Base-by-base conservation (phyloP, 2,329 filamentous ascomycete species). In the Clonostachys sp. region DNA sequence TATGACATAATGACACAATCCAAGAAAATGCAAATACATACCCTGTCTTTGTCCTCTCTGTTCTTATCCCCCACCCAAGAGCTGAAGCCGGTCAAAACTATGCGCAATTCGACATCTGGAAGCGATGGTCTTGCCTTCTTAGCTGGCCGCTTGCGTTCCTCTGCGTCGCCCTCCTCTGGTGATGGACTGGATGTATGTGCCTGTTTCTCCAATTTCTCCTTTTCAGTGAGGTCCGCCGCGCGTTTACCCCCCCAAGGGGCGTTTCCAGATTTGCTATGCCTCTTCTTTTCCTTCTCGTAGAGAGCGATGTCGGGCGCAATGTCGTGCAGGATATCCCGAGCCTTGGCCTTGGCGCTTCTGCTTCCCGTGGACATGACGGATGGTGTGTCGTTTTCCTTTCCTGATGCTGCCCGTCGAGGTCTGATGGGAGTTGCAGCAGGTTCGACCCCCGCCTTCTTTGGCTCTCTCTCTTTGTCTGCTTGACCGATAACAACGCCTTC, bases 251-350 rank as follows among this genome's bases (percentile, higher is more conserved):
- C 82, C 74, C 81, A 86, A 1, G 76, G 72, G 3, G 67, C 70
- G 33, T 66, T 65, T 4, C 62, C 72, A 44, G 72, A 67, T 53
- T 77, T 81, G 51, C 62, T 60, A 7, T 70, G 66, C 17, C 94
- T 83, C 70, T 95, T 96, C 72, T 81, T 90, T 68, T 99, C 94
- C 62, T 94, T 96, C 60, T 97, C 87, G 59, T 94, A 99, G 34
- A 95, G 72, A 3, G 86, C 86, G 59, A 97, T 91, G 60, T 99
- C 94, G 1, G 86, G 80, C 1, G 89, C 91, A 48, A 92, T 74
- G 35, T 81, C 79, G 46, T 94, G 89, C 8, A 97, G 70, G 53
- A 81, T 84, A 34, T 84, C 81, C n/a, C 86, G 71, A 12, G 94
- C 94, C 59, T 87, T 86, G 39, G 87, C 84, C 63, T 97, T 99